phyloP scores from a whole-genome alignment of 768 basidiomycete genomes.

The Tylopilus sp. region DNA sequence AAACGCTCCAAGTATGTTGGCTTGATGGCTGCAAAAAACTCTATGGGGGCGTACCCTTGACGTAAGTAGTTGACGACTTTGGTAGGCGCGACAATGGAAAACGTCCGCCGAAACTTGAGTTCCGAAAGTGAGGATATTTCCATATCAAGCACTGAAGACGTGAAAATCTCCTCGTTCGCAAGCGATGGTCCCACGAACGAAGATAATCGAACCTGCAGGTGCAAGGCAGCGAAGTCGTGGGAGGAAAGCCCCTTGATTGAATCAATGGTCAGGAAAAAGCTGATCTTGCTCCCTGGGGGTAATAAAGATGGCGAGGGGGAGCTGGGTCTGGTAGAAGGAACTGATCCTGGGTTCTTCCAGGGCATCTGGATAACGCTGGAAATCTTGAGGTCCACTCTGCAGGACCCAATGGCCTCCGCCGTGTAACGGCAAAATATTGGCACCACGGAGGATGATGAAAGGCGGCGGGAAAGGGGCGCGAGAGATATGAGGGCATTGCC shows the following conservation, averaged over 20 bases:
- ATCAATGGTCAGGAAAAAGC: conserved; percentile 84
- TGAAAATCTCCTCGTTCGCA: conserved; percentile 76
- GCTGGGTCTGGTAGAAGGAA: conserved; percentile 66
- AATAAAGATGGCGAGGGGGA: conserved; percentile 69
- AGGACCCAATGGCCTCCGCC: conserved; percentile 92
- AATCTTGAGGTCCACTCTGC: conserved; percentile 81
- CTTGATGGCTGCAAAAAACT: conserved; percentile 83
- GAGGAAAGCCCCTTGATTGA: conserved; percentile 84
- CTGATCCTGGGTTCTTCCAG: conserved; percentile 57
- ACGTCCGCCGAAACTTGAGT: conserved; percentile 78
- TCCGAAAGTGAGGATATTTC: conserved; percentile 69
- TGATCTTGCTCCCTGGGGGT: conserved; percentile 75
- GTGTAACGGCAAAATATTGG: conserved; percentile 95
- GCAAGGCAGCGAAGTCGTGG: conserved; percentile 83
- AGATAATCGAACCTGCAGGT: conserved; percentile 85
- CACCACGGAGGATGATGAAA: conserved; percentile 70
- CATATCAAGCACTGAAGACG: conserved; percentile 72
- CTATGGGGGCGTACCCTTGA: conserved; percentile 78
- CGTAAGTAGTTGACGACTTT: conserved; percentile 72
- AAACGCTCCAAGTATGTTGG: conserved; percentile 84
- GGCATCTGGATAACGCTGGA: conserved; percentile 61
- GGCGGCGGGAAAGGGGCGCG: conserved; percentile 70
- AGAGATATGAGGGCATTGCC: conserved; percentile 84
- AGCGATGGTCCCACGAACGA: conserved; percentile 75
- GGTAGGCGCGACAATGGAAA: conserved; percentile 72